Evolutionary conservation across 2,329 filamentous ascomycete species (phyloP), one percentile per base, ranked within the genome.

Genomic region (Fusarium sp.): DNA sequence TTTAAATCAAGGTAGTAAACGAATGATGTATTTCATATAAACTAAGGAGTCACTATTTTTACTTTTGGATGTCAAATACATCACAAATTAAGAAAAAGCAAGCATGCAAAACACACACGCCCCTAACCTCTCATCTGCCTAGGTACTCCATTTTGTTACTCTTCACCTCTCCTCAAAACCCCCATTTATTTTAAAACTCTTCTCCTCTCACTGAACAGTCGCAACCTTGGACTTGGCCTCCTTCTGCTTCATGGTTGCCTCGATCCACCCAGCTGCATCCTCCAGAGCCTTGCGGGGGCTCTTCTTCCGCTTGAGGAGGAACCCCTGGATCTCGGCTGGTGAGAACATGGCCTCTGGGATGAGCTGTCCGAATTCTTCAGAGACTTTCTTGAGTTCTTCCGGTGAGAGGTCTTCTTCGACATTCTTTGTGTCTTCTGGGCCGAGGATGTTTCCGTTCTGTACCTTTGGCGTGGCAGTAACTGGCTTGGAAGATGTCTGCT

Each of bases 311-410:
- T 90, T 91, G 53, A 92, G 81, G 66, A 92, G 76, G 79, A 91
- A 92, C 0, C 90, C 90, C 78, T 92, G 90, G 46, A 92, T 88
- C 79, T 92, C 88, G 0, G 91, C 91, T 0, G 91, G 90, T 27
- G 85, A 87, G 69, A 91, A 87, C 46, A 81, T 79, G 2, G 80
- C 82, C n/a, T 85, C 81, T 0, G 89, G 88, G n/a, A 92, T 86
- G 62, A 84, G 82, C 3, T 80, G 73, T 1, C 87, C 85, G 74
- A 92, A 92, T 33, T 83, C 75, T 6, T 72, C 71, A 0, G 89
- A 87, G 17, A 91, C 81, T 5, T 62, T 69, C 8, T 79, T 76
- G 22, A 91, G 80, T 69, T 86, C 84, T n/a, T 82, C 79, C 5
- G 77, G 66, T 0, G 79, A 65, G 29, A 84, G 75, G 57, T 83